Percentiles rank a stretch among this genome's conserved stretches.
Conservation (phyloP, 176 grass and related monocot species). For the Aegilops tauschii region DNA sequence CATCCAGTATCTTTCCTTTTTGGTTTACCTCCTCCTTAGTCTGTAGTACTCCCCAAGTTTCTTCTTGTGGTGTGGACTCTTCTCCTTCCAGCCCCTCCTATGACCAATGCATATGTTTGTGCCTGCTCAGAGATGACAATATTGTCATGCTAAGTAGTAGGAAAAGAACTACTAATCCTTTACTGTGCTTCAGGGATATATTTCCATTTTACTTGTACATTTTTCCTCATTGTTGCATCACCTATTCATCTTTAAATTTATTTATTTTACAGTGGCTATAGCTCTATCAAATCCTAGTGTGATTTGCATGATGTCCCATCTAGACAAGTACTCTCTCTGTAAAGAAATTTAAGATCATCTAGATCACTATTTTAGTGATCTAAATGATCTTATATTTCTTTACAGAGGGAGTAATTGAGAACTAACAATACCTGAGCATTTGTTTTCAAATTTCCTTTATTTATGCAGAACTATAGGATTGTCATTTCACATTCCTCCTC, state of each 20-base stretch:
- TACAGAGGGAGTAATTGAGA: background rate
- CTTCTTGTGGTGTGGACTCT: background rate
- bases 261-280: background rate
- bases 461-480: background rate
- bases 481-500: background rate
- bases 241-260: background rate
- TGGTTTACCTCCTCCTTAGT: background rate
- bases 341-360: too few relatives aligned
- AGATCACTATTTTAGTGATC: too few relatives aligned
- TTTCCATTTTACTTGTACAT: background rate
- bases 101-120: background rate
- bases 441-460: background rate
- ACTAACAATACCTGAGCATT: background rate
- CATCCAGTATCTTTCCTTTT: background rate
- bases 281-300: background rate
- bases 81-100: background rate
- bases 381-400: too few relatives aligned
- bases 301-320: background rate
- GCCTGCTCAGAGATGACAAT: background rate
- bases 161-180: background rate
- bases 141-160: background rate
- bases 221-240: background rate
- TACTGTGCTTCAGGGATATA: background rate
- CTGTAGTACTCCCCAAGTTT: background rate
- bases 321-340: too few relatives aligned